Evolutionary conservation across 148 eudicot species (phyloP), one percentile per base, ranked within the genome.

Genomic region (Pharnaceum exiguum): DNA sequence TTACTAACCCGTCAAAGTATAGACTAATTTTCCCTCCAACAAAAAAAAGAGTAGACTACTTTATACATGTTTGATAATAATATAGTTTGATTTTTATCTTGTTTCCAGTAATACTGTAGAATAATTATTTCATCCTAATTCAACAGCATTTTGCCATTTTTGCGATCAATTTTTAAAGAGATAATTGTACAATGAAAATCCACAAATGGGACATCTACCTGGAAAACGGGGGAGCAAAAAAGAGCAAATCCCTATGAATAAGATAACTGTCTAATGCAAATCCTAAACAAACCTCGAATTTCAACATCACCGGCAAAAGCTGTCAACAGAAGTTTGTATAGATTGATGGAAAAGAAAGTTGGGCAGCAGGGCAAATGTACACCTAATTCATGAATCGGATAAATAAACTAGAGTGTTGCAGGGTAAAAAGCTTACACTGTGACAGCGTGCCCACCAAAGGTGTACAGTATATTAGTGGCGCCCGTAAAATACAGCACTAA

Each of bases 371-470:
- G 15, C 5, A 24, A 0, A 10, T 40, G 5, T 12, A 24, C 5
- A 45, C 12, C 9, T 38, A 5, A 23, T 23, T 29, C 26, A 49
- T 21, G 19, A 49, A 26, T 17, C 7, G 17, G 46, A 46, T 28
- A 25, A 18, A 38, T n/a, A n/a, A n/a, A n/a, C n/a, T n/a, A n/a
- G n/a, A n/a, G n/a, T n/a, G n/a, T n/a, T n/a, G n/a, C n/a, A n/a
- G n/a, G n/a, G n/a, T n/a, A 44, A 55, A 75, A 55, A 35, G 31
- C 90, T 79, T 81, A 89, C 96, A 89, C 96, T 15, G 96, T 89
- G 51, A 89, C 96, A 65, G 96, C 96, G 61, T 89, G 96, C 51
- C 96, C 96, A 39, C 96, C 96, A 67, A 89, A 89, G 22, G 96
- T 89, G 69, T 89, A 89, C 15, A 89, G 69, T 25, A 89, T 85